Base-by-base conservation (phyloP, 805 yeast species). In the Candida caryicola region DNA sequence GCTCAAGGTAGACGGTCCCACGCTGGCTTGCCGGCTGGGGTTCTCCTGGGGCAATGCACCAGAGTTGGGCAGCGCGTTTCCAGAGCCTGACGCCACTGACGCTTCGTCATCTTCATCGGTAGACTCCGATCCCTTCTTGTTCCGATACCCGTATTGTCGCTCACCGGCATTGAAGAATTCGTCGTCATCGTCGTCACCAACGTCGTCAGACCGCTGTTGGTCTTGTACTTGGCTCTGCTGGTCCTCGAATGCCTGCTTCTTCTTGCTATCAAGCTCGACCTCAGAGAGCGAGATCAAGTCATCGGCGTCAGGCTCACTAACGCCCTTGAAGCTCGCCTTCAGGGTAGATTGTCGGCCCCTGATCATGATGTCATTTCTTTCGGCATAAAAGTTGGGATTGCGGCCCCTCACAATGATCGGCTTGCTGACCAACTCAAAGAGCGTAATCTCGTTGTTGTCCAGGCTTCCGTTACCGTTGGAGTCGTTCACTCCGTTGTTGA, bases 391-490 rank as follows among this genome's bases (percentile, higher is more conserved):
- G n/a, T 76, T 67, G 2, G 84, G 83, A 46, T 78, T 79, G 36
- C 83, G 55, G 2, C 84, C 84, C 44, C 84, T 56, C 6, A 78
- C 83, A 10, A 75, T 74, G 3, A 79, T 71, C 1, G 80, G 80
- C 23, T 69, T 61, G 42, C 62, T 62, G 5, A 49, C 46, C 17
- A 64, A 45, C 35, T 64, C 70, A 39, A 50, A 48, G 16, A 64
- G 43, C 3, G 47, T 46, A 4, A 63, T 51, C 39, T 64, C 70
- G 38, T 63, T 64, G 23, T 54, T 49, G 29, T 56, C 53, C 30
- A 29, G 27, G 23, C 44, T 46, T 13, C 44, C 44, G 34, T 40
- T 44, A 8, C 47, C 46, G 2, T 41, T 50, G 18, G 47, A 33
- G 16, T 31, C 35, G 17, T 27, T 25, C 36, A 32, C 40, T 4